Conservation (phyloP, 129 eudicot species). For the Chrysanthemum makinoi region DNA sequence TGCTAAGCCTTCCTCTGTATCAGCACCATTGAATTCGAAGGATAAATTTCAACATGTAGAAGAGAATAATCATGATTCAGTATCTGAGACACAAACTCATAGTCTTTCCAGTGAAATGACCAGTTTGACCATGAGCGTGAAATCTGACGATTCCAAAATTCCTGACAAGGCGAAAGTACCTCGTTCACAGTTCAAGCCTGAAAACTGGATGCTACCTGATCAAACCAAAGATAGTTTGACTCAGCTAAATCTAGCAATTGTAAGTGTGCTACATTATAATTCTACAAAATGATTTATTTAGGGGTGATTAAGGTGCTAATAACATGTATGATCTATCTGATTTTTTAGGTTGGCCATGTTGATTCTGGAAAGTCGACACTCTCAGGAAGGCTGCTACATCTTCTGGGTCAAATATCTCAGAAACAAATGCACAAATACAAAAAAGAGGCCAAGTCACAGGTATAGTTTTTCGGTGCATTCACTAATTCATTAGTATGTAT, state of each 20-base stretch:
- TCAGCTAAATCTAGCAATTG: slow-evolving; percentile 97
- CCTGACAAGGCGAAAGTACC: slow-evolving; percentile 30
- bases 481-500: not conserved
- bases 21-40: slow-evolving; percentile 41
- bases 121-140: slow-evolving; percentile 41
- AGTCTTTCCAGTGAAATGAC: slow-evolving; percentile 32
- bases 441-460: slow-evolving; percentile 87
- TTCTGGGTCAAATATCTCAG: slow-evolving; percentile 77
- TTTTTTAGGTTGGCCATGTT: slow-evolving; percentile 91
- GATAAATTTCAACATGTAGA: slow-evolving; percentile 20
- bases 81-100: slow-evolving; percentile 32
- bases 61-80: slow-evolving; percentile 23
- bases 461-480: slow-evolving; percentile 23
- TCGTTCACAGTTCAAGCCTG: slow-evolving; percentile 61
- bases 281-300: not conserved
- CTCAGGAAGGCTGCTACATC: slow-evolving; percentile 94
- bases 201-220: slow-evolving; percentile 75
- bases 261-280: slow-evolving; percentile 32
- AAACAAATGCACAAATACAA: slow-evolving; percentile 90
- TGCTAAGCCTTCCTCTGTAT: slow-evolving; percentile 33
- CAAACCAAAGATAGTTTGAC: slow-evolving; percentile 41
- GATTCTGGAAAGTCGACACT: slow-evolving; percentile 98
- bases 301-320: slow-evolving; percentile 5
- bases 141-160: slow-evolving; percentile 45
- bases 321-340: not conserved